Evolutionary conservation across 176 grass and related monocot species (phyloP).

Genomic region (Oryza rufipogon): DNA sequence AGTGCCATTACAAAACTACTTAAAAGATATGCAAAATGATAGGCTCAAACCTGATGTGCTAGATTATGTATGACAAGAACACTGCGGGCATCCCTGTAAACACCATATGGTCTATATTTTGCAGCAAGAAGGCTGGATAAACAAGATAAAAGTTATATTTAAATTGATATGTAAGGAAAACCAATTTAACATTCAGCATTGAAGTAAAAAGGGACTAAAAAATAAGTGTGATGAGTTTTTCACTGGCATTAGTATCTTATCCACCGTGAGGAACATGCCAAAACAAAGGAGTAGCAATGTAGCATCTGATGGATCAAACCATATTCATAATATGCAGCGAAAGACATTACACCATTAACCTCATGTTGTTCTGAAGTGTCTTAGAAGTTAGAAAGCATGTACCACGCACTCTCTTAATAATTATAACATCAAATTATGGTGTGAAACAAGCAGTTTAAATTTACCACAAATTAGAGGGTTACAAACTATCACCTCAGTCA

Average conservation of each 20-base stretch:
- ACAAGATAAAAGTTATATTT: slow-evolving; percentile 31
- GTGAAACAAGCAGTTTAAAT: slow-evolving; percentile 13
- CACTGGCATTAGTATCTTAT: slow-evolving; percentile 17
- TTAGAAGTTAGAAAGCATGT: background rate
- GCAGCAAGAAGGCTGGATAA: slow-evolving; percentile 73
- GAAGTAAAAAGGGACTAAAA: background rate
- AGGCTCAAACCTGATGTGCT: slow-evolving; percentile 80
- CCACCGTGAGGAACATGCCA: background rate
- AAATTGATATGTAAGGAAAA: slow-evolving; percentile 20
- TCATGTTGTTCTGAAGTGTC: slow-evolving; percentile 15
- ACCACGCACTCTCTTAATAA: background rate
- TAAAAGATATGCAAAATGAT: slow-evolving; percentile 17
- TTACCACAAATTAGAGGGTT: background rate
- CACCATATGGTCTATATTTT: slow-evolving; percentile 94
- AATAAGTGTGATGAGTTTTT: background rate
- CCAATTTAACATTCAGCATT: slow-evolving; percentile 15
- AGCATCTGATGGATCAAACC: background rate
- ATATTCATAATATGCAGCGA: background rate
- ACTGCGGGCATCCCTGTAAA: slow-evolving; percentile 87
- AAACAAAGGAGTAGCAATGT: slow-evolving; percentile 13
- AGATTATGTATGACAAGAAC: slow-evolving; percentile 97
- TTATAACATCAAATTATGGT: slow-evolving; percentile 18
- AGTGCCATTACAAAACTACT: slow-evolving; percentile 2
- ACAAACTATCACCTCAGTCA: background rate
- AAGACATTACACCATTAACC: slow-evolving; percentile 16